Conservation (phyloP, 2,329 filamentous ascomycete species). For the Aspergillus fischeri region DNA sequence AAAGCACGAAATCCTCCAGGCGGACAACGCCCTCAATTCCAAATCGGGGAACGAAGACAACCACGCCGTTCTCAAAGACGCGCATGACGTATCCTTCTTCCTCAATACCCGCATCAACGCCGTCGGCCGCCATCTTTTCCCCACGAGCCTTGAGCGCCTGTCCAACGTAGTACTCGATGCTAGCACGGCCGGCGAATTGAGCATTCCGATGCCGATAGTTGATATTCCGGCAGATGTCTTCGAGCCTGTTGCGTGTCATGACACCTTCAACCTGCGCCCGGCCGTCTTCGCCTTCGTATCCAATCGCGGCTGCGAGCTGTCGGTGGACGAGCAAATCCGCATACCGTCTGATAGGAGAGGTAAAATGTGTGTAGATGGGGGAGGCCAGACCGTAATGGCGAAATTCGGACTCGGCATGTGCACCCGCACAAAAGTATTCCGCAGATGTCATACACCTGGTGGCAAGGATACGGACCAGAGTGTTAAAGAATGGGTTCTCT, state of each 20-base stretch:
- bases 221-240: conserved; percentile 96
- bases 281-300: conserved; percentile 60
- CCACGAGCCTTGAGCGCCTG: conserved; percentile 80
- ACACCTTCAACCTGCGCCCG: conserved; percentile 73
- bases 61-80: conserved; percentile 95
- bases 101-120: conserved; percentile 49
- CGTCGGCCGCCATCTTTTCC: conserved; percentile 37
- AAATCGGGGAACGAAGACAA: conserved; percentile 92
- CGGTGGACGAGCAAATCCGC: conserved; percentile 93
- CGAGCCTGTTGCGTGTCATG: conserved; percentile 76
- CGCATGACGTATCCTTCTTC: conserved; percentile 97
- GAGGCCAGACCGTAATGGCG: conserved; percentile 94
- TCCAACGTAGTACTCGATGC: conserved; percentile 96
- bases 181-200: conserved; percentile 88
- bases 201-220: conserved; percentile 96
- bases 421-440: conserved; percentile 95
- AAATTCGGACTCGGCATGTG: conserved; percentile 90
- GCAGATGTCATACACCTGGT: conserved; percentile 99
- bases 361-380: conserved; percentile 98
- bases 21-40: conserved; percentile 91
- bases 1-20: conserved; percentile 73
- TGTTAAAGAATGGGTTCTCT: conserved; percentile 93
- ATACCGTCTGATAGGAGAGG: conserved; percentile 92
- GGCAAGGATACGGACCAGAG: conserved; percentile 91
- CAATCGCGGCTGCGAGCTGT: conserved; percentile 91